phyloP scores from a whole-genome alignment of 2,329 filamentous ascomycete species.

The Microdochium trichocladiopsis region DNA sequence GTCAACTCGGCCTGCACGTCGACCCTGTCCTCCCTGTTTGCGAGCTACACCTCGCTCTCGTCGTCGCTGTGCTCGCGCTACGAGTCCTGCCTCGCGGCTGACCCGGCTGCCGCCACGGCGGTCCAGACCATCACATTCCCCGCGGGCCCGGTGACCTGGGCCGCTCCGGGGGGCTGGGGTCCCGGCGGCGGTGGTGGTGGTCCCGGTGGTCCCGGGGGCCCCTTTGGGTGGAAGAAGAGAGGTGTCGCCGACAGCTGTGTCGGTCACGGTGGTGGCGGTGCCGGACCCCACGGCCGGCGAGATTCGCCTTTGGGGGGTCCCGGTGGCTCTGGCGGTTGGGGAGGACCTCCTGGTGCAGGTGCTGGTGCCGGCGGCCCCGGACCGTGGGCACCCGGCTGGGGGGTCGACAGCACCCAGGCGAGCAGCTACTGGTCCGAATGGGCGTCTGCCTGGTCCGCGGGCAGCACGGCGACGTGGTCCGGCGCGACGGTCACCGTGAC shows the following conservation, averaged over 20 bases:
- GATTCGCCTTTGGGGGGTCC: background rate
- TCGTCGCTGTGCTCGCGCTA: slow-evolving; percentile 32
- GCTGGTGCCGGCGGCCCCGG: slow-evolving; percentile 2
- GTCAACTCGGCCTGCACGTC: slow-evolving; percentile 17
- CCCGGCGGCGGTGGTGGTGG: slow-evolving; percentile 8
- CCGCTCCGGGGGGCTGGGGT: slow-evolving; percentile 18
- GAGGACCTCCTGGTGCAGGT: too few relatives aligned
- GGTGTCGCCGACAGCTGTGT: too few relatives aligned
- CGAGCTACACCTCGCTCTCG: slow-evolving; percentile 25
- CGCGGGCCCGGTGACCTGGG: slow-evolving; percentile 24
- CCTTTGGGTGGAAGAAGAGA: too few relatives aligned
- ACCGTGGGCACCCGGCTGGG: slow-evolving; percentile 3
- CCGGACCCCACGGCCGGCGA: slow-evolving; percentile 5
- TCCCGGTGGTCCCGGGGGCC: too few relatives aligned
- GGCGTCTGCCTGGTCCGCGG: slow-evolving; percentile 15
- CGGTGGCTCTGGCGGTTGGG: too few relatives aligned
- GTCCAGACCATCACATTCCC: slow-evolving; percentile 26
- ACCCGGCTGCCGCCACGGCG: slow-evolving; percentile 13
- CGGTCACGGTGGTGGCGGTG: too few relatives aligned
- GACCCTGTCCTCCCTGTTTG: slow-evolving; percentile 13
- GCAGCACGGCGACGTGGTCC: slow-evolving; percentile 23
- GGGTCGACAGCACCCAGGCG: slow-evolving; percentile 4
- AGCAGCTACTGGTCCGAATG: slow-evolving; percentile 20
- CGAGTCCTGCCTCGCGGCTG: slow-evolving; percentile 24
- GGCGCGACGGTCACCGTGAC: slow-evolving; percentile 32